Percentiles rank a stretch among this genome's conserved stretches.
Conservation (phyloP, 1,284 basidiomycete genomes). For the Microbotryum lychnidis-dioicae region DNA sequence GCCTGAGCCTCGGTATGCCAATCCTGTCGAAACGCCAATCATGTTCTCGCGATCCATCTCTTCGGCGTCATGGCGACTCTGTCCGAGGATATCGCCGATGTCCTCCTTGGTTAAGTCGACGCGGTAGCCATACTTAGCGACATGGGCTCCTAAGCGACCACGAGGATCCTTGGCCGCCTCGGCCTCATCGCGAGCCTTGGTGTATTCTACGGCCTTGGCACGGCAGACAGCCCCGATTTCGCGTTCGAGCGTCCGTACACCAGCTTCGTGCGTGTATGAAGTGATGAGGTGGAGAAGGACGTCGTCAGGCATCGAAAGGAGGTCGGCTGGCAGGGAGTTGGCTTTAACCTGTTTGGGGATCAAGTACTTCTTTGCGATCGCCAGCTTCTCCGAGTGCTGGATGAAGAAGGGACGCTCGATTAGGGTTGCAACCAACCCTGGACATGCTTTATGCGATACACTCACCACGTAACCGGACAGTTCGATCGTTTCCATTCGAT, state of each 20-base stretch:
- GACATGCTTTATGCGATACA: neutral
- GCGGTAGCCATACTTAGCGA: conserved; percentile 49
- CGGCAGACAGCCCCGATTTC: conserved; percentile 76
- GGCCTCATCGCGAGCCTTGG: conserved; percentile 55
- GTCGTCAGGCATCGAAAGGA: conserved; percentile 56
- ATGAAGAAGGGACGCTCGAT: conserved; percentile 64
- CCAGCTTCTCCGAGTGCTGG: conserved; percentile 45
- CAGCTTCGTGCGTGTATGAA: conserved; percentile 76
- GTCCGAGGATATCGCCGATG: conserved; percentile 74
- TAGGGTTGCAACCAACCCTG: conserved; percentile 49
- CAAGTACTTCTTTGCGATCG: conserved; percentile 50
- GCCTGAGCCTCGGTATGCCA: conserved; percentile 66
- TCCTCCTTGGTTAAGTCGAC: conserved; percentile 59
- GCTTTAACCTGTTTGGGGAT: conserved; percentile 71
- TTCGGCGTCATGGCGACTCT: conserved; percentile 70
- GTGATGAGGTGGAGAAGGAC: conserved; percentile 64
- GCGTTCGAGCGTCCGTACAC: conserved; percentile 82
- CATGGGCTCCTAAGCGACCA: conserved; percentile 10
- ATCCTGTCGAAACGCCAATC: conserved; percentile 68
- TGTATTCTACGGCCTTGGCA: conserved; percentile 81
- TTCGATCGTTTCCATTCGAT: conserved; percentile 43
- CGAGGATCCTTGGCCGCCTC: neutral
- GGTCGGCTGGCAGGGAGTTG: conserved; percentile 54
- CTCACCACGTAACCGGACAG: conserved; percentile 41
- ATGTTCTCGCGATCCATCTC: conserved; percentile 62